Percentiles rank a stretch among this genome's conserved stretches.
phyloP scores from a whole-genome alignment of 2,329 filamentous ascomycete species.

The Fusarium udum region DNA sequence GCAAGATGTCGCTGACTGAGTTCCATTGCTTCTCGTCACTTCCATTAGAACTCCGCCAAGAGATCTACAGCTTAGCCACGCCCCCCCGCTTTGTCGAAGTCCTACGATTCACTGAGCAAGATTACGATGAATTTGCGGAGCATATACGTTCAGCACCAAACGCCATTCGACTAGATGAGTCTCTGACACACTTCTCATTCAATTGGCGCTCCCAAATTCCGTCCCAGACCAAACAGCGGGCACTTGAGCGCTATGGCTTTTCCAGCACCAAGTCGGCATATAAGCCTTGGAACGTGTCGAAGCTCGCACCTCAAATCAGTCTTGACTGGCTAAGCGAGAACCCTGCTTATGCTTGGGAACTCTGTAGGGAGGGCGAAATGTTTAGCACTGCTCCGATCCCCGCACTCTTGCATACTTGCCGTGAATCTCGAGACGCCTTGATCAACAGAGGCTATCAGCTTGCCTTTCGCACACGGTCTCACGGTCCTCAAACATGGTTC shows the following conservation, averaged over 20 bases:
- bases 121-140: neutral
- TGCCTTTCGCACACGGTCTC: neutral
- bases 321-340: neutral
- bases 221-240: fast-evolving
- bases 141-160: neutral
- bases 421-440: neutral
- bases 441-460: neutral
- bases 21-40: neutral
- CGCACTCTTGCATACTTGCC: neutral
- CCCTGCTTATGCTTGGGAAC: neutral
- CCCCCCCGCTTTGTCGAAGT: neutral
- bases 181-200: neutral
- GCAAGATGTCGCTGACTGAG: neutral
- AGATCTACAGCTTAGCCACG: neutral
- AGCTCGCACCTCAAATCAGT: neutral
- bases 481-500: neutral
- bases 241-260: neutral
- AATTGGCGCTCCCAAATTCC: neutral
- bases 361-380: neutral
- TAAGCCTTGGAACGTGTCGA: neutral
- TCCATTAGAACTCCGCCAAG: neutral
- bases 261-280: neutral
- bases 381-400: neutral
- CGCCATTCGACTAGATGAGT: neutral
- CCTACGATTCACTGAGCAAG: neutral